Evolutionary conservation across 345 rosid genomes (phyloP), one percentile per base, ranked within the genome.

Genomic region (Populus simonii): DNA sequence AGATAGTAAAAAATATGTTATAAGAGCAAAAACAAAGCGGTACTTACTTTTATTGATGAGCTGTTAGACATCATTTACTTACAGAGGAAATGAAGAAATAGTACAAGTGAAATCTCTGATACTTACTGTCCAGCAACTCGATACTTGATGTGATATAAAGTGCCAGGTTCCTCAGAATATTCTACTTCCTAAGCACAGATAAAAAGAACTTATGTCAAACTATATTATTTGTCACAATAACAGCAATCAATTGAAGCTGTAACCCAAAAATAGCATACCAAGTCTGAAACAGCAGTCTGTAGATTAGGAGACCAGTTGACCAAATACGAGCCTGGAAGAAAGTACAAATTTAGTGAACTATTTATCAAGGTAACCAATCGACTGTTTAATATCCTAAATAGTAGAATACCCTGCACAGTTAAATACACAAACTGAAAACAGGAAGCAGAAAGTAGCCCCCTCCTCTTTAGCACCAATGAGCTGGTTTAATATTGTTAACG

Each of bases 301-400:
- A 95, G 88, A 84, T 88, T 92, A 47, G 99, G 99, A 66, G 99
- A 95, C 99, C 99, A 95, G 86, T 95, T 95, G 84, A 95, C 99
- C 94, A 95, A 85, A 89, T 95, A 95, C 77, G 98, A 92, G 66
- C 99, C 99, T 95, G 86, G 67, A 85, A 88, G 72, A 79, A 67
- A 69, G 76, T 16, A 72, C 39, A 45, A 73, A 71, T 29, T 66
- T 76, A 73, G 31, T 74, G 45, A 77, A 70, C 22, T 51, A 82
- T 57, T 66, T 76, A 79, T 72, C 67, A 53, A 68, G 5, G 43
- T 29, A 61, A 39, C 29, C 53, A 70, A 31, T 29, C 8, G 49
- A 35, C 59, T 11, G 66, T 49, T 62, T 49, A 73, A 45, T 23
- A 57, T 47, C 45, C 66, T 59, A 75, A 72, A 75, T 5, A 18